Conservation (phyloP, 768 basidiomycete species). For the Tylopilus subfusipes region DNA sequence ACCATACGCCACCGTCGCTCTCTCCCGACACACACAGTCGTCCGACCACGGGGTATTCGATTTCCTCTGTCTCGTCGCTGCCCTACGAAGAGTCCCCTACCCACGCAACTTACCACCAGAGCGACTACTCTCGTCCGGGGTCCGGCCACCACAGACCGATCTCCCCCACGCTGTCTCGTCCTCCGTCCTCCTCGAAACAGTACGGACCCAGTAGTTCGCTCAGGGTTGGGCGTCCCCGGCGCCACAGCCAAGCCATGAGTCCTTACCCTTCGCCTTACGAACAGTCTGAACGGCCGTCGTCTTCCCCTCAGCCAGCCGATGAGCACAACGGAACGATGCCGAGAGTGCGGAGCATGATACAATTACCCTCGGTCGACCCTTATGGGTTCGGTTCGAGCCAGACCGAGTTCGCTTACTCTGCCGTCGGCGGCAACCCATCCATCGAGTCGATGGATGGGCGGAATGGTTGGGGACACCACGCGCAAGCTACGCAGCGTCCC, state of each 20-base stretch:
- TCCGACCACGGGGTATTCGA: slow-evolving; percentile 82
- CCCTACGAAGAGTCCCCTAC: slow-evolving; percentile 59
- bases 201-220: slow-evolving; percentile 49
- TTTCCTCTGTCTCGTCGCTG: slow-evolving; percentile 75
- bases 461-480: slow-evolving; percentile 41
- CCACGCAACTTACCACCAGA: slow-evolving; percentile 37
- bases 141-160: slow-evolving; percentile 66
- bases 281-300: slow-evolving; percentile 65
- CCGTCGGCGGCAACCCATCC: slow-evolving; percentile 45
- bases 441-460: slow-evolving; percentile 39
- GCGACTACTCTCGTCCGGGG: slow-evolving; percentile 67
- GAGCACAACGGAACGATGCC: slow-evolving; percentile 50
- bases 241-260: slow-evolving; percentile 84
- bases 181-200: slow-evolving; percentile 62
- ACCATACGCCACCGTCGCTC: slow-evolving; percentile 64
- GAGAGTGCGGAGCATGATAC: slow-evolving; percentile 81
- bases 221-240: slow-evolving; percentile 67
- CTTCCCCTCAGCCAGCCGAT: slow-evolving; percentile 65
- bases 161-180: slow-evolving; percentile 65
- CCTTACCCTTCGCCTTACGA: slow-evolving; percentile 85
- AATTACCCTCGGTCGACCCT: slow-evolving; percentile 67
- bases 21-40: slow-evolving; percentile 73
- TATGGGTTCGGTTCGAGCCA: slow-evolving; percentile 64
- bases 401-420: slow-evolving; percentile 79
- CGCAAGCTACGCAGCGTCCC: slow-evolving; percentile 49